Evolutionary conservation across 2,329 filamentous ascomycete species (phyloP).

Genomic region (Talaromyces sp.): DNA sequence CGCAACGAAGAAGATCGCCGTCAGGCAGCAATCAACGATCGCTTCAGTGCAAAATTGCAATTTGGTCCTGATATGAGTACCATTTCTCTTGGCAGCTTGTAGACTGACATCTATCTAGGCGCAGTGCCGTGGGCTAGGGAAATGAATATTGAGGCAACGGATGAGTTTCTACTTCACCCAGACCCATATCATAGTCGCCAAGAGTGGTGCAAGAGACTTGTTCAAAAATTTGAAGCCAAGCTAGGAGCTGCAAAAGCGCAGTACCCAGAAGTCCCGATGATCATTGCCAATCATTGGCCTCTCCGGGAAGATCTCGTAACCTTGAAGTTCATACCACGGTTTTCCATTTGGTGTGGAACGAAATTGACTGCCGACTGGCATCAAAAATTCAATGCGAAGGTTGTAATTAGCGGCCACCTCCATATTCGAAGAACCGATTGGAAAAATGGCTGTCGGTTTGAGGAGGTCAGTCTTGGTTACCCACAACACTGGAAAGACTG

Average conservation of each 20-base stretch:
- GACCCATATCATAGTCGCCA: constrained; percentile 12
- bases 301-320: constrained; percentile 14
- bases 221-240: constrained; percentile 12
- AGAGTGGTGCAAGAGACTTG: constrained; percentile 15
- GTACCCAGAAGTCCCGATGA: constrained; percentile 5
- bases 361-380: constrained; percentile 14
- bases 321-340: constrained; percentile 15
- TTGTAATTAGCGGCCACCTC: constrained; percentile 15
- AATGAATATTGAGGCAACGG: constrained; percentile 15
- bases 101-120: constrained; percentile 1
- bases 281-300: constrained; percentile 18
- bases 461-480: constrained; percentile 17
- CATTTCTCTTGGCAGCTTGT: background rate
- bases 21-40: background rate
- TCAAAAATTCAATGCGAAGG: constrained; percentile 15
- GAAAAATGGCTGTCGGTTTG: constrained; percentile 16
- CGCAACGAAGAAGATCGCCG: background rate
- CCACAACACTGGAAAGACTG: constrained; percentile 17
- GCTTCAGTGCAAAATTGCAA: background rate
- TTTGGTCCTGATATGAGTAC: background rate
- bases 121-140: constrained; percentile 16
- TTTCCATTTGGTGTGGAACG: constrained; percentile 17
- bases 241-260: background rate
- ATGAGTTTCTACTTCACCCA: constrained; percentile 16
- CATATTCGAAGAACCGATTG: constrained; percentile 17